These are phyloP conservation scores for Macadamia tetraphylla DNA, from an alignment of 164 flowering plant species.

Conservation along the genomic window DNA sequence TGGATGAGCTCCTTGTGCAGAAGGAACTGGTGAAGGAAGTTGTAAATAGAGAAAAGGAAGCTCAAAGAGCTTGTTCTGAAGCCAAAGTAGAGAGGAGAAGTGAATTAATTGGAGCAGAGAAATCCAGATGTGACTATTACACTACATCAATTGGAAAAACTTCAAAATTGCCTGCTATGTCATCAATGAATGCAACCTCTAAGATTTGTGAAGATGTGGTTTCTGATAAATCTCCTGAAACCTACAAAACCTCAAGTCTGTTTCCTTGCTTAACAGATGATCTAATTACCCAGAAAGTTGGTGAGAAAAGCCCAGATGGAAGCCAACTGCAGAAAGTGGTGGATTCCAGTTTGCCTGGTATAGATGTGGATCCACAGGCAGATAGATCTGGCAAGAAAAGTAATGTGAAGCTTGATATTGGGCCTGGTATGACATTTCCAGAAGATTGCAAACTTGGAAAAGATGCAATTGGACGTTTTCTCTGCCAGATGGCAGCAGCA, in stretches of 20 bases:
- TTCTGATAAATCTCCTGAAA: slow-evolving; percentile 6
- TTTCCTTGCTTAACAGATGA: not conserved
- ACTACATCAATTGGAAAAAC: slow-evolving; percentile 4
- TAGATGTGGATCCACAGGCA: slow-evolving; percentile 1
- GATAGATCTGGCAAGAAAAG: slow-evolving; percentile 3
- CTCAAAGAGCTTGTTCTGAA: slow-evolving; percentile 11
- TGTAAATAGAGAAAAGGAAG: slow-evolving; percentile 13
- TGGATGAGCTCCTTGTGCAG: slow-evolving; percentile 9
- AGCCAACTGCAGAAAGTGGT: not conserved
- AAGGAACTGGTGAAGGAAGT: slow-evolving; percentile 13
- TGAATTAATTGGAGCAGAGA: slow-evolving; percentile 4
- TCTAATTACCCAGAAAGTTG: not conserved
- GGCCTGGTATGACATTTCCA: not conserved
- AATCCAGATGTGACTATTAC: not conserved
- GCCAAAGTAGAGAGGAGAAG: slow-evolving; percentile 6
- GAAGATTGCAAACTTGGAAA: slow-evolving; percentile 4
- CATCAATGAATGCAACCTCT: slow-evolving; percentile 7
- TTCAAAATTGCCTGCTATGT: slow-evolving; percentile 1
- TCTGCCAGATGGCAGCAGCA: slow-evolving; percentile 4
- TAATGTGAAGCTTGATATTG: slow-evolving; percentile 8
- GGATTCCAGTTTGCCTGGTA: not conserved
- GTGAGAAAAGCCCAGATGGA: slow-evolving; percentile 10
- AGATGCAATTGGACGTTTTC: slow-evolving; percentile 6
- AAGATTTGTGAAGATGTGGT: slow-evolving; percentile 4
- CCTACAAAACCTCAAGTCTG: not conserved